These are phyloP conservation scores for Sisymbrium irio DNA, from an alignment of 345 rosid species.

Conservation along the genomic window DNA sequence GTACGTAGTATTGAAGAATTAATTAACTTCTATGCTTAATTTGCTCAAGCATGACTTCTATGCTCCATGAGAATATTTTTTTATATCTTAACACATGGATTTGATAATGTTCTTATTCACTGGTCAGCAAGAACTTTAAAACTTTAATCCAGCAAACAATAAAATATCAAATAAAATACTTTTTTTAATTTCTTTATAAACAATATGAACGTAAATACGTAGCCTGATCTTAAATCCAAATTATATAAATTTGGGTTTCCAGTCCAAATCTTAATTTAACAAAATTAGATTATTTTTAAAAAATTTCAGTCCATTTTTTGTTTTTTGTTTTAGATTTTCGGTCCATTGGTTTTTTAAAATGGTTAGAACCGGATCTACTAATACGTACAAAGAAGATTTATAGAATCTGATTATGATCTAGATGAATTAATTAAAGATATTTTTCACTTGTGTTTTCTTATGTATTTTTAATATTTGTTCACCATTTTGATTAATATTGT, in stretches of 20 bases:
- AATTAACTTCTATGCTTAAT: not conserved
- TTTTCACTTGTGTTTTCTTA: not conserved
- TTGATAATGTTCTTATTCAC: not conserved
- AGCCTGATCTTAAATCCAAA: no score
- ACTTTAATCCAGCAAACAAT: not conserved
- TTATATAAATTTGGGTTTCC: no score
- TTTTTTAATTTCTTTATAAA: not conserved
- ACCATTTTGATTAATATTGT: not conserved
- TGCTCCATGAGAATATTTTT: slow-evolving; percentile 1
- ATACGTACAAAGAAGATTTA: not conserved
- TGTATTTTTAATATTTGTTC: not conserved
- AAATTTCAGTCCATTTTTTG: no score
- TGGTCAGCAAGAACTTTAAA: not conserved
- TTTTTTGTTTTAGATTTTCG: no score
- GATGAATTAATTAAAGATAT: slow-evolving; percentile 10
- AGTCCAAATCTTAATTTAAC: no score
- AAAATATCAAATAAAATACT: not conserved
- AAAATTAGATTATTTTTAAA: no score
- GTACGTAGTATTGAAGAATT: not conserved
- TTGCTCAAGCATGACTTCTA: not conserved
- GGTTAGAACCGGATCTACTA: no score
- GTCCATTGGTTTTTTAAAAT: no score
- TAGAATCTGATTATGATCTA: slow-evolving; percentile 17
- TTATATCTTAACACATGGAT: not conserved
- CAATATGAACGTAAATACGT: not conserved